Evolutionary conservation across 2,329 filamentous ascomycete species (phyloP).

Genomic region (Fusarium robinianum): DNA sequence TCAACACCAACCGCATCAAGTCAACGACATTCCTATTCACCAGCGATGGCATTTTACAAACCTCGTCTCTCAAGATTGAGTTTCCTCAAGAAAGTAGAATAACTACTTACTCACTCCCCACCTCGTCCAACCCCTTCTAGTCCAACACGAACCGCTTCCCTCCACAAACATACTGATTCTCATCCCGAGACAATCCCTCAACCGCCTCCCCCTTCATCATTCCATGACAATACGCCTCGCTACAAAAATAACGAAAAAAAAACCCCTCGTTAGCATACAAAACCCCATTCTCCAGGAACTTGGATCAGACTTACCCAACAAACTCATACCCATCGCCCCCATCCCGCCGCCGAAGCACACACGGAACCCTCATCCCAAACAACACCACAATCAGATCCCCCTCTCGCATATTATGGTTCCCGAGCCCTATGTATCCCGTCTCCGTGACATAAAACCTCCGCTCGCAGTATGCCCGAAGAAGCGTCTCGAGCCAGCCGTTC

Average conservation of each 20-base stretch:
- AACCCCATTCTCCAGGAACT: not conserved
- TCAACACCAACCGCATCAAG: too few species aligned
- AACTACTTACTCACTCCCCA: too few species aligned
- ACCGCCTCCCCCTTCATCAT: conserved; percentile 25
- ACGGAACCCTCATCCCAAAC: conserved; percentile 19
- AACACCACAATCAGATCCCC: conserved; percentile 17
- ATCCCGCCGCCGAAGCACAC: conserved; percentile 16
- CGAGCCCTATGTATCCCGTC: conserved; percentile 26
- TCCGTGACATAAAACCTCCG: conserved; percentile 19
- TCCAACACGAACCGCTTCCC: not conserved
- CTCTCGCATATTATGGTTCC: conserved; percentile 18
- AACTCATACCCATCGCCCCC: conserved; percentile 19
- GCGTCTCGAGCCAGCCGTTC: conserved; percentile 4
- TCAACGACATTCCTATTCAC: too few species aligned
- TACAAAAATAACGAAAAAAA: not conserved
- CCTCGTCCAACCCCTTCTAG: too few species aligned
- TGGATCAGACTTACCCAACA: conserved; percentile 23
- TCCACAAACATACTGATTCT: not conserved
- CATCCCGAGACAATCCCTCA: conserved; percentile 1
- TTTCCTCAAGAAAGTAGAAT: too few species aligned
- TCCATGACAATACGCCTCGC: conserved; percentile 29
- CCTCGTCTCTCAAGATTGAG: too few species aligned
- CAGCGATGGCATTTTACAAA: too few species aligned
- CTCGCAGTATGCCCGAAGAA: conserved; percentile 20
- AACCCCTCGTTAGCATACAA: not conserved